Percentiles rank a stretch among this genome's conserved stretches.
Conservation (phyloP, 73 alveolate species). For the Tetrahymena elliotti region DNA sequence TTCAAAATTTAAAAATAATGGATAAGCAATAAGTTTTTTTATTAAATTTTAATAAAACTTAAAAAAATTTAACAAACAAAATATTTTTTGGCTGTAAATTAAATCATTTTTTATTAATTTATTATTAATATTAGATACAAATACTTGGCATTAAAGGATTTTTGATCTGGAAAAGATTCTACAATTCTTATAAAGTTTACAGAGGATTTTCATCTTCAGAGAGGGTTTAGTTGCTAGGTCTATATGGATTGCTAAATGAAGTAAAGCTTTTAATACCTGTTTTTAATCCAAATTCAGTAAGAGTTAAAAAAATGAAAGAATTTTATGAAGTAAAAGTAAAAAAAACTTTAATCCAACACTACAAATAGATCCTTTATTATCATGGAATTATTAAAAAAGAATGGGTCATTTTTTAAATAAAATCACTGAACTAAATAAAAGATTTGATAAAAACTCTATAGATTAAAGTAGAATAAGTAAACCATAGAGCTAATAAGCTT, state of each 20-base stretch:
- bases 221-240: neutral
- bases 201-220: neutral
- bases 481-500: neutral
- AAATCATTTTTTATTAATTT: neutral
- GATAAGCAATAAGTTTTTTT: neutral
- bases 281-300: neutral
- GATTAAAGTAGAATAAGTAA: neutral
- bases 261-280: neutral
- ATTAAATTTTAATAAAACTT: too few species aligned
- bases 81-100: too few species aligned
- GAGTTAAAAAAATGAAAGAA: neutral
- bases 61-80: too few species aligned
- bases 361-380: neutral
- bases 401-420: neutral
- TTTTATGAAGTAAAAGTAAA: neutral
- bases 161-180: neutral
- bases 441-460: neutral
- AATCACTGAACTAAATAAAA: neutral
- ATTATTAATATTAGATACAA: neutral
- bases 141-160: neutral
- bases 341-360: neutral
- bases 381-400: neutral
- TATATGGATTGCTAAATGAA: neutral
- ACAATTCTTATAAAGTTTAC: neutral
- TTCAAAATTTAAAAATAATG: neutral